phyloP scores from a whole-genome alignment of 768 basidiomycete species.

The Russula brevipes region DNA sequence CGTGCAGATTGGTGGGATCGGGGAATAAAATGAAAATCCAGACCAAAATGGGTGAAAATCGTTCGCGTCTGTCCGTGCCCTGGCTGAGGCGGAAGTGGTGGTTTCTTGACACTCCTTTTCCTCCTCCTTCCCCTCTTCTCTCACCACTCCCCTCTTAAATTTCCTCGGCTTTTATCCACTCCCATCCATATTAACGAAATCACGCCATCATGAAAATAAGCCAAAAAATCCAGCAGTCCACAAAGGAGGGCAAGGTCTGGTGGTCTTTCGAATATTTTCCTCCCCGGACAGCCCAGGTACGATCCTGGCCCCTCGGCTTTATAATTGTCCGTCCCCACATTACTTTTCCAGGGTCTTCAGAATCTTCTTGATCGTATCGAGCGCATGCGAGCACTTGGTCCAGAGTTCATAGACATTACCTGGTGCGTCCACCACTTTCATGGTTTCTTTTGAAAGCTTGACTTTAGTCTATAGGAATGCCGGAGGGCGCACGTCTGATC shows the following conservation, averaged over 20 bases:
- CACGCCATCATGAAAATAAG: constrained; percentile 76
- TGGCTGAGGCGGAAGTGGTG: background rate
- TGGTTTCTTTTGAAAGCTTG: constrained; percentile 8
- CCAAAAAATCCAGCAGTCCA: constrained; percentile 83
- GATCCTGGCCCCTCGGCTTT: constrained; percentile 18
- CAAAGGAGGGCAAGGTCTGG: constrained; percentile 83
- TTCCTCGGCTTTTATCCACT: background rate
- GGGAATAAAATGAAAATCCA: background rate
- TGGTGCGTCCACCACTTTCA: constrained; percentile 46
- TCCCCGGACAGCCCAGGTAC: constrained; percentile 87
- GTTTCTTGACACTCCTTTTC: background rate
- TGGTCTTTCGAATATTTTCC: constrained; percentile 99
- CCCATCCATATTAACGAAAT: constrained; percentile 7
- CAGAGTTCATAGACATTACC: constrained; percentile 98
- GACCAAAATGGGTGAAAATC: background rate
- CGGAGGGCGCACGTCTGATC: constrained; percentile 89
- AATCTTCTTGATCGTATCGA: constrained; percentile 98
- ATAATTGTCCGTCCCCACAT: constrained; percentile 10
- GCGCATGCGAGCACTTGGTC: constrained; percentile 91
- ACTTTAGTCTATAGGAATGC: constrained; percentile 68
- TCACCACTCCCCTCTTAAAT: background rate
- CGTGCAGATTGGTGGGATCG: too few relatives aligned
- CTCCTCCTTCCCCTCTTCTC: background rate
- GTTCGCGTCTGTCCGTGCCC: background rate
- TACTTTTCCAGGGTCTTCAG: constrained; percentile 66